Percentiles rank a stretch among this genome's conserved stretches.
Conservation (phyloP, 2,329 filamentous ascomycete species). For the Cladophialophora yegresii region DNA sequence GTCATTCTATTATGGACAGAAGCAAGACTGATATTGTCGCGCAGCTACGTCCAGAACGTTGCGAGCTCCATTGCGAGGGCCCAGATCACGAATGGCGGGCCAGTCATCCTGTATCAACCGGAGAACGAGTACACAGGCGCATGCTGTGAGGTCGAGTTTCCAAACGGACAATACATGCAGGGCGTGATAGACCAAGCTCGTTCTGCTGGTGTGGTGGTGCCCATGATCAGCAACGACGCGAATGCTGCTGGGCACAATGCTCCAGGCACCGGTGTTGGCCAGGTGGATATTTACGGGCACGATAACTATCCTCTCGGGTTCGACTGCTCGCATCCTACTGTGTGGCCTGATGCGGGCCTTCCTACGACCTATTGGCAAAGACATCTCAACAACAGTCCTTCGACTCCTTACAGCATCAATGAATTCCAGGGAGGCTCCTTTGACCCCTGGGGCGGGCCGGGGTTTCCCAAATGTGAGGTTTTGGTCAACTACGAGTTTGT, state of each 20-base stretch:
- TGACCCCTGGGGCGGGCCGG: slow-evolving; percentile 29
- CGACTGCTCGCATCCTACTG: slow-evolving; percentile 34
- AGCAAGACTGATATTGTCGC: not conserved
- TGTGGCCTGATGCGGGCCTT: slow-evolving; percentile 36
- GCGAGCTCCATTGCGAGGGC: slow-evolving; percentile 68
- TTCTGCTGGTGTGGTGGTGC: slow-evolving; percentile 70
- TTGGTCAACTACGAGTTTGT: slow-evolving; percentile 74
- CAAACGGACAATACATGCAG: slow-evolving; percentile 65
- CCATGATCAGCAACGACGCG: slow-evolving; percentile 74
- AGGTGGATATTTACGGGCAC: slow-evolving; percentile 67
- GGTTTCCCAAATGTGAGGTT: slow-evolving; percentile 56
- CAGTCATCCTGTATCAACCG: slow-evolving; percentile 68
- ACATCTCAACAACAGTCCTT: slow-evolving; percentile 36
- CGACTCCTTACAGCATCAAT: slow-evolving; percentile 36
- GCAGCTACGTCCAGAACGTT: slow-evolving; percentile 46
- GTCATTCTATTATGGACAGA: slow-evolving; percentile 44
- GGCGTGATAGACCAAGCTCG: slow-evolving; percentile 69
- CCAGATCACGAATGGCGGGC: slow-evolving; percentile 81
- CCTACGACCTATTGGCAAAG: slow-evolving; percentile 34
- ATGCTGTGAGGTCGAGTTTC: slow-evolving; percentile 27
- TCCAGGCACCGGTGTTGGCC: slow-evolving; percentile 59
- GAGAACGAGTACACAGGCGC: slow-evolving; percentile 73
- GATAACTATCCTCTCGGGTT: slow-evolving; percentile 42
- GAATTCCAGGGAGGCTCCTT: slow-evolving; percentile 38
- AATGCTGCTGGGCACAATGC: slow-evolving; percentile 62